Evolutionary conservation across 345 rosid species (phyloP).

Genomic region (Fremontodendron californicum): DNA sequence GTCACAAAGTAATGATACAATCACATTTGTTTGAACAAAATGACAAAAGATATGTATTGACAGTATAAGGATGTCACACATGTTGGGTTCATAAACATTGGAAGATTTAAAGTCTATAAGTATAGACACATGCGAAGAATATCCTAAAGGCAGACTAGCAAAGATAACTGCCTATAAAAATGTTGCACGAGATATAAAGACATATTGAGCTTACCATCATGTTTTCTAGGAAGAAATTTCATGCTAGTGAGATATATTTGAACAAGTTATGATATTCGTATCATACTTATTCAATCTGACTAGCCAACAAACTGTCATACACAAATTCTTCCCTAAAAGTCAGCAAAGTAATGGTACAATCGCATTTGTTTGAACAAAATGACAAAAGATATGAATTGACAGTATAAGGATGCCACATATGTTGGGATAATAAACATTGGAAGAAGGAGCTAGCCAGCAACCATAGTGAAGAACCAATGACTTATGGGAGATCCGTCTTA

Average conservation of each 20-base stretch:
- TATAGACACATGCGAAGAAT: not conserved
- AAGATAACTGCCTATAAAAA: not conserved
- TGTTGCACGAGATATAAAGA: not conserved
- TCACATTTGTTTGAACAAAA: not conserved
- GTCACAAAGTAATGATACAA: not conserved
- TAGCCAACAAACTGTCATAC: not conserved
- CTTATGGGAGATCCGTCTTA: not conserved
- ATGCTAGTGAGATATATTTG: not conserved
- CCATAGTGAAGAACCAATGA: not conserved
- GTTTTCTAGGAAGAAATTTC: not conserved
- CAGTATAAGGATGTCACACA: not conserved
- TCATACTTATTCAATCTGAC: not conserved
- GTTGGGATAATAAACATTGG: not conserved
- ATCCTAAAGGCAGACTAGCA: not conserved
- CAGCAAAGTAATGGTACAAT: not conserved
- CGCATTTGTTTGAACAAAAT: not conserved
- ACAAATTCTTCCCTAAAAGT: not conserved
- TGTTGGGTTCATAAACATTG: not conserved
- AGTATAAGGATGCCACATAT: not conserved
- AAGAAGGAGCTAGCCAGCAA: not conserved
- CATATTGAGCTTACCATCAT: not conserved
- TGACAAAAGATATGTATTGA: not conserved
- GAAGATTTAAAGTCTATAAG: not conserved
- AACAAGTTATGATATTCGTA: not conserved
- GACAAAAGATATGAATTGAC: not conserved